A percentile compares a stretch with the other conserved stretches of the same genome.
These are phyloP conservation scores for Alloascoidea africana DNA, from an alignment of 805 yeast species.

Conservation along the genomic window DNA sequence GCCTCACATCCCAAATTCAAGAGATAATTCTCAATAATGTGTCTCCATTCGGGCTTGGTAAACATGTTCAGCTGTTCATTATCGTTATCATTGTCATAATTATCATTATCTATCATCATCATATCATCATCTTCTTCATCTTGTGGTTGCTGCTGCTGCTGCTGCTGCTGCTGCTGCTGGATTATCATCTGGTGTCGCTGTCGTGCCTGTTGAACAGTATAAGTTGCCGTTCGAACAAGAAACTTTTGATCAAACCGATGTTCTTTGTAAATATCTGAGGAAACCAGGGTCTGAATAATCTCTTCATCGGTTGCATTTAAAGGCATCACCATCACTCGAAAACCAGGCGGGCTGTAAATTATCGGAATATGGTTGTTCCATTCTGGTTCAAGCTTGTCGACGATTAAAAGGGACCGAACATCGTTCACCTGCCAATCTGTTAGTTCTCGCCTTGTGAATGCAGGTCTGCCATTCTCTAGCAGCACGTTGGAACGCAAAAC, in stretches of 20 bases:
- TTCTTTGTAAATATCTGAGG: constrained; percentile 39
- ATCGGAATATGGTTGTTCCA: constrained; percentile 34
- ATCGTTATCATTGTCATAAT: no score
- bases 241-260: constrained; percentile 33
- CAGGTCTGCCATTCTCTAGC: constrained; percentile 40
- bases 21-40: constrained; percentile 43
- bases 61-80: constrained; percentile 8
- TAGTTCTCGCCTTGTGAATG: constrained; percentile 36
- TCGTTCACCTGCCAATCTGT: constrained; percentile 49
- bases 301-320: constrained; percentile 25
- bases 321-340: constrained; percentile 33
- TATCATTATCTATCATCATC: no score
- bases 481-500: constrained; percentile 22
- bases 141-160: no score
- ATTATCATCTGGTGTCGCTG: constrained; percentile 21
- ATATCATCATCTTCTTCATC: constrained; percentile 2
- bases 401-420: constrained; percentile 35
- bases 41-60: constrained; percentile 42
- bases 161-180: not conserved
- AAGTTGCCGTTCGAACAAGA: constrained; percentile 34
- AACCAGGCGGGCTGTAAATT: constrained; percentile 19
- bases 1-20: constrained; percentile 45
- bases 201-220: constrained; percentile 37
- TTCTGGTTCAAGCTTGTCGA: constrained; percentile 27
- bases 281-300: constrained; percentile 28